Conservation (phyloP, 805 yeast genomes). For the Barnettozyma sucrosica region DNA sequence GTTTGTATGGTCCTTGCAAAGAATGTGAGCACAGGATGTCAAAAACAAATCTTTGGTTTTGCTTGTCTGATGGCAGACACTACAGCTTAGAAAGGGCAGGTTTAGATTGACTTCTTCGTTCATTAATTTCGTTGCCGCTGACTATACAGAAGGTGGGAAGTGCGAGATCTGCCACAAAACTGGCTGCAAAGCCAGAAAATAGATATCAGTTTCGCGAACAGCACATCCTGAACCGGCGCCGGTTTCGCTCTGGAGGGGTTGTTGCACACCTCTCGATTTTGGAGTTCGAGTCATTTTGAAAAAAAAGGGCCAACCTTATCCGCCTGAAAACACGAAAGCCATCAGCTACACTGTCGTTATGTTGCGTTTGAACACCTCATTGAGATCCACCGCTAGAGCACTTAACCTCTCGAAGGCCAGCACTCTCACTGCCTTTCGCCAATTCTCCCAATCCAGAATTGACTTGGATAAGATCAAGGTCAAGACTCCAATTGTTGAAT, state of each 20-base stretch:
- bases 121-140: not conserved
- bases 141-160: not conserved
- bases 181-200: not conserved
- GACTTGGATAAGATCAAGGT: conserved; percentile 57
- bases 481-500: conserved; percentile 84
- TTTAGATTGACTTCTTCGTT: conserved; percentile 13
- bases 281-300: not conserved
- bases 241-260: not conserved
- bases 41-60: conserved; percentile 24
- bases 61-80: conserved; percentile 27
- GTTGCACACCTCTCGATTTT: not conserved
- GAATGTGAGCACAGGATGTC: conserved; percentile 35
- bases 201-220: not conserved
- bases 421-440: conserved; percentile 7
- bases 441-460: conserved; percentile 18
- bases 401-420: conserved; percentile 9
- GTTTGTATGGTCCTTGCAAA: conserved; percentile 28
- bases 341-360: conserved; percentile 4
- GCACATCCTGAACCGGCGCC: not conserved
- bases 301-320: not conserved
- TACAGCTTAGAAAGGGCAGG: conserved; percentile 30
- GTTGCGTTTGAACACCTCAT: conserved; percentile 17
- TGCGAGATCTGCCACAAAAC: not conserved
- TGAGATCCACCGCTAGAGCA: conserved; percentile 15
- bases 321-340: not conserved